Evolutionary conservation across 2,329 filamentous ascomycete genomes (phyloP).

Genomic region (Fusarium burgessii): DNA sequence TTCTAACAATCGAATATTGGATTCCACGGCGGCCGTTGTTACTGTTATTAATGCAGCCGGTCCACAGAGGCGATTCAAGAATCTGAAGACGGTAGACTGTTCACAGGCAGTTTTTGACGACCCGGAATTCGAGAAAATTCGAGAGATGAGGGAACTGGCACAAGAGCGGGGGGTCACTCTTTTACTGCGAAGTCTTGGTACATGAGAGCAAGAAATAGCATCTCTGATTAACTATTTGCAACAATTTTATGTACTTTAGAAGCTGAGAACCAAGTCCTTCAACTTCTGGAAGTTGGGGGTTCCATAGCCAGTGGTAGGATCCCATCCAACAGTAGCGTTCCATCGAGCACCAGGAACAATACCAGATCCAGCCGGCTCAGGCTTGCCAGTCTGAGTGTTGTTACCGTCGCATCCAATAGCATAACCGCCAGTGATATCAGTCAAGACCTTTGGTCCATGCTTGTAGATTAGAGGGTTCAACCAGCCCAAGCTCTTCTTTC

Average conservation of each 20-base stretch:
- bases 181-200: accelerated
- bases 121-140: background rate
- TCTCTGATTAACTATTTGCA: background rate
- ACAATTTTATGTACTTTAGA: background rate
- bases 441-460: slow-evolving; percentile 31
- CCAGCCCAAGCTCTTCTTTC: slow-evolving; percentile 61
- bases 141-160: background rate
- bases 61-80: background rate
- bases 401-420: slow-evolving; percentile 48
- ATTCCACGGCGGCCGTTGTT: background rate
- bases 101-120: background rate
- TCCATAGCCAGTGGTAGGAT: slow-evolving; percentile 37
- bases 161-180: background rate
- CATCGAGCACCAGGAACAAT: slow-evolving; percentile 34
- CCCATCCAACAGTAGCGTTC: slow-evolving; percentile 41
- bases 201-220: background rate
- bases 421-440: slow-evolving; percentile 49
- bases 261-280: slow-evolving; percentile 21
- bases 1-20: accelerated
- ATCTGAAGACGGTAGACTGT: background rate
- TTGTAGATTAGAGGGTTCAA: slow-evolving; percentile 61
- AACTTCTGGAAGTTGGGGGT: slow-evolving; percentile 40
- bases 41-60: background rate
- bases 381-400: slow-evolving; percentile 32
- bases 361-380: slow-evolving; percentile 29